Base-by-base conservation (phyloP, 83 land plant genomes). In the Larix sibirica region DNA sequence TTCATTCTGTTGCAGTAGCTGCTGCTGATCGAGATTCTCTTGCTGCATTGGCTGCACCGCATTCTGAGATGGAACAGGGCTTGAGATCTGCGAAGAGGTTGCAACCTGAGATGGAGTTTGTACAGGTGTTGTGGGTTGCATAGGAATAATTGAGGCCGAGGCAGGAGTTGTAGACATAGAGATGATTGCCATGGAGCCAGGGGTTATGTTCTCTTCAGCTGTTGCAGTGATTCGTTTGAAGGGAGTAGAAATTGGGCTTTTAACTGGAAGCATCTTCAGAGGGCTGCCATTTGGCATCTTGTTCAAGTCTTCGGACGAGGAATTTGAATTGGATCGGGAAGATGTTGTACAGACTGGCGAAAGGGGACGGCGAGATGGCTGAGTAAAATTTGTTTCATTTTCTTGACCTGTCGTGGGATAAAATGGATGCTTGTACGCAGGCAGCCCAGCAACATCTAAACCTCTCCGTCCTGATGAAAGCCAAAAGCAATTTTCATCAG, bases 201-300 rank as follows among this genome's bases (percentile, higher is more conserved):
- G 92, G 16, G 89, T 90, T 65, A 50, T 82, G 77, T 86, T 90
- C 82, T 90, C 90, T 77, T 87, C 90, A 31, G 86, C 90, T 5
- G 77, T n/a, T 0, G 60, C 42, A 61, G 81, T 21, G 36, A 63
- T 54, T 33, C 83, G 23, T 80, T 87, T 88, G 3, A 36, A 26
- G 28, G 90, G 83, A 18, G 83, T 40, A 21, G 17, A 70, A n/a
- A 75, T 70, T 14, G 33, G 31, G 36, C 75, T 81, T 77, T 59
- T 83, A 21, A 9, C 60, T 54, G 86, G 31, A 69, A 65, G 58
- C 0, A 79, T 69, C 67, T 84, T 82, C 75, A 82, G 79, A 14
- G 77, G 21, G 17, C 60, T 71, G 24, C 77, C 61, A 66, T 66
- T 63, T 18, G 64, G 69, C 62, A 70, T 69, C 40, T 6, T 76